Conservation (phyloP, 2,329 filamentous ascomycete genomes). For the Tricladium varicosporioides region DNA sequence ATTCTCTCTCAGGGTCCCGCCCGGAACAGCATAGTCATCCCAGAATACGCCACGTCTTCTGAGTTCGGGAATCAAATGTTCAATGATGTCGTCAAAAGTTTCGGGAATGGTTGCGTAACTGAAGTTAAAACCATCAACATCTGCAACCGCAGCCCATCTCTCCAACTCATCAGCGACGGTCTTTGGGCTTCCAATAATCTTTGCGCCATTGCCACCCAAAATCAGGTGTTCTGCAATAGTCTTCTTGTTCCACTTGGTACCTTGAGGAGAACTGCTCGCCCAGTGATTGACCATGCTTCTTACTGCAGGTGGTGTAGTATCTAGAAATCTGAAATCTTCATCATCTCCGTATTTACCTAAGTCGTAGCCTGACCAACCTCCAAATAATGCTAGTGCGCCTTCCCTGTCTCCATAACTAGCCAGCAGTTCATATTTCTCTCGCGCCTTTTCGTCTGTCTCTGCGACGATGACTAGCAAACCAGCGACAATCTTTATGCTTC, state of each 20-base stretch:
- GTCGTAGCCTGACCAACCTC: slow-evolving; percentile 72
- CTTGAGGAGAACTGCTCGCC: slow-evolving; percentile 38
- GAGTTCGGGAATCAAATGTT: slow-evolving; percentile 64
- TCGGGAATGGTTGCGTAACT: slow-evolving; percentile 50
- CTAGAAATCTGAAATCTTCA: slow-evolving; percentile 57
- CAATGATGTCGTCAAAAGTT: slow-evolving; percentile 66
- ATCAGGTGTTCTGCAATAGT: slow-evolving; percentile 29
- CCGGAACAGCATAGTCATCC: slow-evolving; percentile 50
- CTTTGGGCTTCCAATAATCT: slow-evolving; percentile 24
- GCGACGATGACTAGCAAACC: slow-evolving; percentile 65
- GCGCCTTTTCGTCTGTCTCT: slow-evolving; percentile 62
- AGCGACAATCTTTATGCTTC: slow-evolving; percentile 65
- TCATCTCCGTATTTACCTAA: slow-evolving; percentile 59
- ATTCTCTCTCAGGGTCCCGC: slow-evolving; percentile 61
- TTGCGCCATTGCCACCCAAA: slow-evolving; percentile 26
- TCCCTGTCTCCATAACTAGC: slow-evolving; percentile 60
- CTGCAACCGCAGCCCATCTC: slow-evolving; percentile 26
- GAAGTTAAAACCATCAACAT: slow-evolving; percentile 30
- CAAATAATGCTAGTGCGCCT: slow-evolving; percentile 68
- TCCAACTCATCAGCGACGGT: slow-evolving; percentile 28
- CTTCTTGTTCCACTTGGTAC: slow-evolving; percentile 37
- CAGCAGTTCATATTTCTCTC: slow-evolving; percentile 61
- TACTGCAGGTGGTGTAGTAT: slow-evolving; percentile 42
- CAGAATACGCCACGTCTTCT: slow-evolving; percentile 54
- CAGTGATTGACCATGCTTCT: slow-evolving; percentile 48